Percentiles rank a stretch among this genome's conserved stretches.
Evolutionary conservation across 495 filamentous ascomycete species (phyloP).

Genomic region (Neurospora sp.): DNA sequence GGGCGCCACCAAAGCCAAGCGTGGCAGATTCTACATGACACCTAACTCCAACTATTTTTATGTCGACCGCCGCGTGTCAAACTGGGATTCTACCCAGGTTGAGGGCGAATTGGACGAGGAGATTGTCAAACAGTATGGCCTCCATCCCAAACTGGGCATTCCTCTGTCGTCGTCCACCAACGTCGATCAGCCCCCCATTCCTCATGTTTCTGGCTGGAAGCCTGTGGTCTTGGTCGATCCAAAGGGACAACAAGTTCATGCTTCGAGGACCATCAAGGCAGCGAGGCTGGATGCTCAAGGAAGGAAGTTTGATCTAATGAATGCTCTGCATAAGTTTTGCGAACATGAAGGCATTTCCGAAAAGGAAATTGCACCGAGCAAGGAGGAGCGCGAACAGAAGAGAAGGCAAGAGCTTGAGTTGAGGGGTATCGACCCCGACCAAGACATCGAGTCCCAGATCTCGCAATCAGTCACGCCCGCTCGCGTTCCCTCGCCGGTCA

Average conservation of each 20-base stretch:
- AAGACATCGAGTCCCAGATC: conserved; percentile 1
- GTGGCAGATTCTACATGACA: conserved; percentile 30
- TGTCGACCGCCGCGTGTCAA: conserved; percentile 30
- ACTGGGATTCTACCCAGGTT: conserved; percentile 32
- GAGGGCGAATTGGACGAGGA: conserved; percentile 31
- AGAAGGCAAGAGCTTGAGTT: conserved; percentile 13
- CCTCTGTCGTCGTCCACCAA: conserved; percentile 29
- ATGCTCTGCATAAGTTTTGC: conserved; percentile 17
- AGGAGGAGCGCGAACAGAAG: conserved; percentile 22
- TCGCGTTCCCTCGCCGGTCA: background rate
- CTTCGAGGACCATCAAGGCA: conserved; percentile 29
- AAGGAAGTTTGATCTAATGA: conserved; percentile 9
- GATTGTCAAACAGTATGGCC: conserved; percentile 29
- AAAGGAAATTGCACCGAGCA: conserved; percentile 25
- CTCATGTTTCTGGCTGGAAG: conserved; percentile 23
- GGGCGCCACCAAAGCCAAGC: conserved; percentile 26
- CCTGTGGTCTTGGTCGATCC: conserved; percentile 28
- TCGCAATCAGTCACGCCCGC: background rate
- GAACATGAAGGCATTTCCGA: conserved; percentile 21
- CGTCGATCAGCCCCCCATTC: conserved; percentile 22
- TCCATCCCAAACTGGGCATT: conserved; percentile 36
- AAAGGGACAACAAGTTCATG: conserved; percentile 21
- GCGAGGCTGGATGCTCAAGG: conserved; percentile 23
- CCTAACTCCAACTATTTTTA: conserved; percentile 33
- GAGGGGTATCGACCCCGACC: conserved; percentile 20